Conservation (phyloP, 2,329 filamentous ascomycete species). For the Beauveria sp. region DNA sequence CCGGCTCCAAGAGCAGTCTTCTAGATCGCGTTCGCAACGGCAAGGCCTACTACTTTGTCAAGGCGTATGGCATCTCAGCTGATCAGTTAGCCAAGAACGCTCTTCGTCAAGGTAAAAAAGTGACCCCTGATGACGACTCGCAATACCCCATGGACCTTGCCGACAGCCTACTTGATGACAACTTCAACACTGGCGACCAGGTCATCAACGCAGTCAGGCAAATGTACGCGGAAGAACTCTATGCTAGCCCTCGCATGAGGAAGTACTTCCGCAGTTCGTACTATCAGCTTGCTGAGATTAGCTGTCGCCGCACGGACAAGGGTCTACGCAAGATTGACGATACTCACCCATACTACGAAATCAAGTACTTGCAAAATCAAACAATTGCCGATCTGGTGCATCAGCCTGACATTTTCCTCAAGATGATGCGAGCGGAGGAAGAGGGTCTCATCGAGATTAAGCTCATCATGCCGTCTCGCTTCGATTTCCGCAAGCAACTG, state of each 20-base stretch:
- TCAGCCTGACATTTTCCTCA: conserved; percentile 82
- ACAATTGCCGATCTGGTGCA: conserved; percentile 73
- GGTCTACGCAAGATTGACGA: conserved; percentile 90
- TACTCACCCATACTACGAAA: conserved; percentile 91
- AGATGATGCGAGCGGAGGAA: conserved; percentile 95
- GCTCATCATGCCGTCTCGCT: conserved; percentile 67
- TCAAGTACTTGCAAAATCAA: conserved; percentile 92
- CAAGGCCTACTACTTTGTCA: conserved; percentile 73
- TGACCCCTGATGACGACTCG: conserved; percentile 76
- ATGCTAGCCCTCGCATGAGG: conserved; percentile 79
- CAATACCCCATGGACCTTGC: conserved; percentile 80
- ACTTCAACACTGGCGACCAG: conserved; percentile 67
- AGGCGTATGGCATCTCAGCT: conserved; percentile 82
- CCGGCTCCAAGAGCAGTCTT: conserved; percentile 71
- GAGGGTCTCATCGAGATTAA: conserved; percentile 86
- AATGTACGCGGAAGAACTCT: conserved; percentile 87
- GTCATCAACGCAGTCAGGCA: conserved; percentile 74
- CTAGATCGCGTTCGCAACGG: conserved; percentile 80
- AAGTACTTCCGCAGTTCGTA: conserved; percentile 77
- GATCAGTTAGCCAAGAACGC: conserved; percentile 86
- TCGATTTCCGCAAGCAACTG: conserved; percentile 68
- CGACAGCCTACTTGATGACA: conserved; percentile 64
- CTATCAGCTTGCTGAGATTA: conserved; percentile 76
- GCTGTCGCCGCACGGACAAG: conserved; percentile 88
- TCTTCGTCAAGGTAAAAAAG: conserved; percentile 67